Evolutionary conservation across 306 rosid species (phyloP), one percentile per base, ranked within the genome.

Genomic region (Geum urbanum): DNA sequence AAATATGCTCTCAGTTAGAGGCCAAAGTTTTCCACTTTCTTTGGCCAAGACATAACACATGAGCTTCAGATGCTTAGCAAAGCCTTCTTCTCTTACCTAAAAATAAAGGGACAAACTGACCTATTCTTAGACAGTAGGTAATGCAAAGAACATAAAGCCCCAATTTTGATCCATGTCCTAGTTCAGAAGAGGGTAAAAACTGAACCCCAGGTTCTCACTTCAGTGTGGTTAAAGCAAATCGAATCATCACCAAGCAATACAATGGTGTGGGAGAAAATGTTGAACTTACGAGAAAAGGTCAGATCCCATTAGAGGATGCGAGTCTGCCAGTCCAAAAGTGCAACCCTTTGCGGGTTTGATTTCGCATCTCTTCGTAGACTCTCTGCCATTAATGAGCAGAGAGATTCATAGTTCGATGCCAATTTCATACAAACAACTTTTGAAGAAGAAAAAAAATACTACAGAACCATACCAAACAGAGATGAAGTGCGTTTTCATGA

Each of bases 171-270:
- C 64, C 35, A 6, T 13, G 47, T 32, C 20, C 56, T 62, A 41
- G 35, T n/a, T 65, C 48, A 15, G 57, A 53, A 84, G 27, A 50
- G 12, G 58, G 59, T 8, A 13, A 6, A 68, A 67, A 14, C 72
- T 80, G 40, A 66, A 50, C 40, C 67, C 14, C 10, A 2, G 58
- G 71, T 27, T 4, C 49, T 82, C 86, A 24, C 1, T 81, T 82
- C 88, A 18, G 95, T 86, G 89, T 86, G 95, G 95, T 88, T 88
- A 82, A 88, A 86, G 95, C 91, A 82, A 72, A 63, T 77, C 4
- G 37, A 86, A 89, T 82, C 91, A 89, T 89, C 96, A 89, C 79
- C 45, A 86, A 89, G 91, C 91, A 71, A 6, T 27, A 27, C 32
- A 27, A 27, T 1, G 32, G 32, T 27, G 32, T 27, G 1, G 1